Evolutionary conservation across 2,329 filamentous ascomycete species (phyloP).

Genomic region (Botrytis fabae): DNA sequence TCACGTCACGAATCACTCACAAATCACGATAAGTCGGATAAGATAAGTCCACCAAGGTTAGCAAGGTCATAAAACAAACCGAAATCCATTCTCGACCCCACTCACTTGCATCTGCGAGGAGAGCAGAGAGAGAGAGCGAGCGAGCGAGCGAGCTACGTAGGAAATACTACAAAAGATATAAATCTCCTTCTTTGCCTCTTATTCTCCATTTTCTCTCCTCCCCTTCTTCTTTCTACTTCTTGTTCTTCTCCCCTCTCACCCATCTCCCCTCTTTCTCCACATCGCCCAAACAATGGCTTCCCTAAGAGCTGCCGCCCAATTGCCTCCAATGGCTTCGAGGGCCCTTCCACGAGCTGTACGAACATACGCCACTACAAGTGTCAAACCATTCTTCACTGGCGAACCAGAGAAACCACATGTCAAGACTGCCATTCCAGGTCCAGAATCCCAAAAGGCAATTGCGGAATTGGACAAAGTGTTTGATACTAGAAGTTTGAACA

Average conservation of each 20-base stretch:
- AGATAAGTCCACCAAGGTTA: not conserved
- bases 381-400: constrained; percentile 38
- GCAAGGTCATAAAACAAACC: not conserved
- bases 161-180: not conserved
- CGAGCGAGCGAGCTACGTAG: not conserved
- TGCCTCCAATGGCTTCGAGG: constrained; percentile 35
- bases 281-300: constrained; percentile 35
- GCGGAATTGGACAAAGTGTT: constrained; percentile 50
- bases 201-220: not conserved
- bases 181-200: not conserved
- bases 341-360: constrained; percentile 26
- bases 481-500: constrained; percentile 53
- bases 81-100: not conserved
- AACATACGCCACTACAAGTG: constrained; percentile 32
- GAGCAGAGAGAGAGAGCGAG: not conserved
- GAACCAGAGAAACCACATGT: constrained; percentile 39
- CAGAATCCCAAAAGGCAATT: constrained; percentile 43
- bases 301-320: constrained; percentile 37
- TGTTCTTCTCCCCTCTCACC: not conserved
- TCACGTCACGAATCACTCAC: not conserved
- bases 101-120: not conserved
- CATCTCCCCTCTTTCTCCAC: not conserved
- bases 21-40: constrained; percentile 3
- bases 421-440: constrained; percentile 45
- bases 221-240: not conserved